These are phyloP conservation scores for Sutorius australiensis DNA, from an alignment of 768 basidiomycete genomes.

Conservation along the genomic window DNA sequence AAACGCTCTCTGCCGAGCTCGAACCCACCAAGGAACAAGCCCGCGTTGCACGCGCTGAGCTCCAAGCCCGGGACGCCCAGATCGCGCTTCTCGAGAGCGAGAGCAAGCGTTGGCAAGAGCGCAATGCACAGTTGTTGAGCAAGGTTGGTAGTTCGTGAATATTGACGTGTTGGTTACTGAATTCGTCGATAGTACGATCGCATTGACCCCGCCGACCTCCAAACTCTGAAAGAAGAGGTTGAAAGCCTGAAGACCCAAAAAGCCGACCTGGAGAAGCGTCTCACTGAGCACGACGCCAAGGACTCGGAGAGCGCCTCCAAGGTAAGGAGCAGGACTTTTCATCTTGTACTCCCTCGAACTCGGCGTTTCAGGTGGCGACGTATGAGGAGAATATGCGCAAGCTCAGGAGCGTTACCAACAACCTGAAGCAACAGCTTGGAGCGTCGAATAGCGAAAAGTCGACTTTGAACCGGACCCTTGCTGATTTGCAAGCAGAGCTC, in stretches of 20 bases:
- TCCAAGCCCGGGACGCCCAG: constrained; percentile 66
- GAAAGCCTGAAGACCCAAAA: constrained; percentile 47
- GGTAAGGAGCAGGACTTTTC: constrained; percentile 21
- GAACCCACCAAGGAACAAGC: constrained; percentile 74
- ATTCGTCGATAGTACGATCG: constrained; percentile 64
- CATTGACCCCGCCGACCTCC: constrained; percentile 81
- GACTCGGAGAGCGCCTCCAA: constrained; percentile 27
- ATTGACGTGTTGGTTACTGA: neutral
- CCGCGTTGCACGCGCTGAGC: constrained; percentile 63
- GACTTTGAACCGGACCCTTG: constrained; percentile 26
- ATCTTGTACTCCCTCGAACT: neutral
- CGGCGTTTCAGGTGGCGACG: constrained; percentile 33
- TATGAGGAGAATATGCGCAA: constrained; percentile 43
- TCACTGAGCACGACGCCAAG: constrained; percentile 31
- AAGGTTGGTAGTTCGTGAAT: constrained; percentile 48
- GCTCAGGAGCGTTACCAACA: constrained; percentile 27
- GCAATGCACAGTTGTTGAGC: constrained; percentile 73
- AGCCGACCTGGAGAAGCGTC: constrained; percentile 31
- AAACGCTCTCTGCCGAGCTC: constrained; percentile 55
- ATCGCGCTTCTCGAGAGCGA: constrained; percentile 71
- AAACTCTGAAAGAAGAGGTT: constrained; percentile 72
- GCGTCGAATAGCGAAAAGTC: constrained; percentile 28
- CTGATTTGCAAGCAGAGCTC: constrained; percentile 24
- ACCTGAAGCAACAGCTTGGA: constrained; percentile 25
- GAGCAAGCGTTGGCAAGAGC: constrained; percentile 78